A percentile compares a stretch with the other conserved stretches of the same genome.
Conservation (phyloP, 139 green algal species). For the Bryopsis sp. region DNA sequence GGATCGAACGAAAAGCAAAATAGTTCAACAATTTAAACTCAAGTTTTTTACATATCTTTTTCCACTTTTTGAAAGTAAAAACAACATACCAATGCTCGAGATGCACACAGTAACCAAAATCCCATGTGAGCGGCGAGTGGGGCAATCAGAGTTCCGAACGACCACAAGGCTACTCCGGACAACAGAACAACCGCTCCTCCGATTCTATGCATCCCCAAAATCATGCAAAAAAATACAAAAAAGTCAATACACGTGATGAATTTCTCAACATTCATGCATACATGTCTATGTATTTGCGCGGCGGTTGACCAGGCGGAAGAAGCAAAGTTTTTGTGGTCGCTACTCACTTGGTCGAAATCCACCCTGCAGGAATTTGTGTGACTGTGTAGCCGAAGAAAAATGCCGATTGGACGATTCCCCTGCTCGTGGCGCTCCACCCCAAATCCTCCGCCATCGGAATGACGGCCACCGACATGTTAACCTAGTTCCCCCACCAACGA, state of each 20-base stretch:
- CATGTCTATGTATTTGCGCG: background rate
- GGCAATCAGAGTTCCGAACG: constrained; percentile 77
- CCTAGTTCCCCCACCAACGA: too few species aligned
- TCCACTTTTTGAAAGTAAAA: constrained; percentile 2
- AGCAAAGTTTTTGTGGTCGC: background rate
- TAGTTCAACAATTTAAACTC: too few species aligned
- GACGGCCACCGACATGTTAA: constrained; percentile 98
- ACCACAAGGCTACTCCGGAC: constrained; percentile 83
- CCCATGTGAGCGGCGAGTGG: constrained; percentile 63
- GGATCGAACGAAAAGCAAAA: too few species aligned
- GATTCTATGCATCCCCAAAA: constrained; percentile 35
- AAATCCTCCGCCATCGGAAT: constrained; percentile 96
- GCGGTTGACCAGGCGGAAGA: background rate
- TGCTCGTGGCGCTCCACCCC: constrained; percentile 75
- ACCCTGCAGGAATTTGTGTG: constrained; percentile 89
- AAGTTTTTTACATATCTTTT: background rate
- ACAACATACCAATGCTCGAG: constrained; percentile 64
- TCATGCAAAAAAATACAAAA: background rate
- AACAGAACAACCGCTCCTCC: constrained; percentile 76
- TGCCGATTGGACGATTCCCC: constrained; percentile 82
- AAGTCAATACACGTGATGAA: background rate
- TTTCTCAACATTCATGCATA: background rate
- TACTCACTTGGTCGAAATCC: constrained; percentile 63
- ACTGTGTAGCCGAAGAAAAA: constrained; percentile 98
- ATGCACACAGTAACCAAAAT: constrained; percentile 70